Conservation (phyloP, 805 yeast genomes). For the Candida silvatica region DNA sequence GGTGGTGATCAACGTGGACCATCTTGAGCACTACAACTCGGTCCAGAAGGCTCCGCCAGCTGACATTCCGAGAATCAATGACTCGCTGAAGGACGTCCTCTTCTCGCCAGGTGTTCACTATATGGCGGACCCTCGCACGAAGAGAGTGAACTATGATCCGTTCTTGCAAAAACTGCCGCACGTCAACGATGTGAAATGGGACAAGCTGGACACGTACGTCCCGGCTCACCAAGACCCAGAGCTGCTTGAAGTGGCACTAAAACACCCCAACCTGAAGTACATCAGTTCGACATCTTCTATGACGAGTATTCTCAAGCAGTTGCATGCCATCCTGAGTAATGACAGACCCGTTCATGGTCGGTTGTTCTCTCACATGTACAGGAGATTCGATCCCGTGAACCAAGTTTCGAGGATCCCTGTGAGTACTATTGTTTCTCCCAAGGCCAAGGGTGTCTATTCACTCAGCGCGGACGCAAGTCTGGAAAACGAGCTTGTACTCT, state of each 20-base stretch:
- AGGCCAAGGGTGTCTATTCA: constrained; percentile 35
- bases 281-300: constrained; percentile 83
- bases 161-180: constrained; percentile 50
- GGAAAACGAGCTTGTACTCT: constrained; percentile 58
- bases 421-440: constrained; percentile 45
- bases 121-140: constrained; percentile 69
- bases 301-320: constrained; percentile 66
- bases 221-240: constrained; percentile 59
- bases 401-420: too few relatives aligned
- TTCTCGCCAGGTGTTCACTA: constrained; percentile 80
- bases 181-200: constrained; percentile 58
- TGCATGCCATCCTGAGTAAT: constrained; percentile 65
- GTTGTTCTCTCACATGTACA: constrained; percentile 32
- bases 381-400: too few relatives aligned
- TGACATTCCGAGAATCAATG: too few relatives aligned
- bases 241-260: constrained; percentile 39
- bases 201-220: constrained; percentile 43
- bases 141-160: constrained; percentile 61
- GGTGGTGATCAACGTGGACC: too few relatives aligned
- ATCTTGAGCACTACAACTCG: too few relatives aligned
- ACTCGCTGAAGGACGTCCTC: constrained; percentile 60
- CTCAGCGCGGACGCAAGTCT: constrained; percentile 64
- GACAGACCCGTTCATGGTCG: constrained; percentile 42
- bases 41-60: too few relatives aligned
- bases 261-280: constrained; percentile 28